Evolutionary conservation across 495 filamentous ascomycete genomes (phyloP).

Genomic region (Glutinoglossum americanum): DNA sequence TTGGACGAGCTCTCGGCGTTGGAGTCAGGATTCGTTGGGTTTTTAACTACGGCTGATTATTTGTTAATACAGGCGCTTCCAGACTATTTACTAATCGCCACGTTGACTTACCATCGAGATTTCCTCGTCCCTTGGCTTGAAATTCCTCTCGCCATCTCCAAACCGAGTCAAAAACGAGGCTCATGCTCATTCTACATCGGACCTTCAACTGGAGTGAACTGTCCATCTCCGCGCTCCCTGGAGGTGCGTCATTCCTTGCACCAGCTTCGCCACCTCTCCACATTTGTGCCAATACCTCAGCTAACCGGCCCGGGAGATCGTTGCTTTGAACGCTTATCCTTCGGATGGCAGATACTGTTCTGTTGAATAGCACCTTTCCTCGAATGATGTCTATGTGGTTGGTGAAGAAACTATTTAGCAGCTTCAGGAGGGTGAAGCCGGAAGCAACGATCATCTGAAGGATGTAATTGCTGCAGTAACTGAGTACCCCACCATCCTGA

Average conservation of each 20-base stretch:
- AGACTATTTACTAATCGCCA: neutral
- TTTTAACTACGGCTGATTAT: conserved; percentile 46
- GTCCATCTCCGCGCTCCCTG: conserved; percentile 20
- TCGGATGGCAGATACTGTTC: conserved; percentile 55
- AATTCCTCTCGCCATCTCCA: conserved; percentile 87
- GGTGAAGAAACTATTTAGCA: conserved; percentile 68
- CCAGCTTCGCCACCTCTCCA: conserved; percentile 53
- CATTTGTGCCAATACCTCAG: conserved; percentile 79
- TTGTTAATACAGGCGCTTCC: neutral
- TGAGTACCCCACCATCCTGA: conserved; percentile 28
- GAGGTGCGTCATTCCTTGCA: conserved; percentile 4
- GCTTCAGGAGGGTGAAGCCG: conserved; percentile 65
- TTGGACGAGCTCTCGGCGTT: conserved; percentile 23
- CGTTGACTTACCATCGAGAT: conserved; percentile 48
- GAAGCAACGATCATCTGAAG: conserved; percentile 83
- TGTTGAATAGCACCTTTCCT: conserved; percentile 52
- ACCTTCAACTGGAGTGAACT: conserved; percentile 68
- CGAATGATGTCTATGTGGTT: conserved; percentile 48
- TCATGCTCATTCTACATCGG: conserved; percentile 81
- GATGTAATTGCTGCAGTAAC: conserved; percentile 65
- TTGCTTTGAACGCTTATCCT: conserved; percentile 61
- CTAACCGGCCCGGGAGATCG: conserved; percentile 65
- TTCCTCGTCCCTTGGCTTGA: conserved; percentile 51
- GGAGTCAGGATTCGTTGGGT: conserved; percentile 71
- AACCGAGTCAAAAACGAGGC: conserved; percentile 74